Evolutionary conservation across 345 rosid species (phyloP).

Genomic region (Leavenworthia alabamica): DNA sequence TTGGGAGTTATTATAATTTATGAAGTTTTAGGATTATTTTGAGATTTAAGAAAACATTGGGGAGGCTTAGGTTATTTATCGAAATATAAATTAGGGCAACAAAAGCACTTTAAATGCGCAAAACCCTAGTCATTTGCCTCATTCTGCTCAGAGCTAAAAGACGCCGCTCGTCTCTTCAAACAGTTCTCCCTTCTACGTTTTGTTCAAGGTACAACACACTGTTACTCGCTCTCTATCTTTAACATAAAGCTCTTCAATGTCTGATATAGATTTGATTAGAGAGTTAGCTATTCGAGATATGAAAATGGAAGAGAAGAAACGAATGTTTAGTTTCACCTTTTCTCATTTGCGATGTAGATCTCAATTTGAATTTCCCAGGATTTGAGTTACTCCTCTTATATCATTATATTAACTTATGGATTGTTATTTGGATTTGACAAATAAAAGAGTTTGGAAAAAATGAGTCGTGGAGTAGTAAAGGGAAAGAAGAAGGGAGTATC

Average conservation of each 20-base stretch:
- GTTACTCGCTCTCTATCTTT: background rate
- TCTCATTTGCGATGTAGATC: background rate
- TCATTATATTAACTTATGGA: background rate
- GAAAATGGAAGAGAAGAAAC: too few species aligned
- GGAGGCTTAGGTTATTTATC: background rate
- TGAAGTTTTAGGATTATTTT: background rate
- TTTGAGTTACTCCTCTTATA: background rate
- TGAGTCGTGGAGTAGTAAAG: slow-evolving; percentile 36
- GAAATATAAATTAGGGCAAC: slow-evolving; percentile 9
- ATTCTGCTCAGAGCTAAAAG: slow-evolving; percentile 3
- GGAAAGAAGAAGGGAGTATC: slow-evolving; percentile 40
- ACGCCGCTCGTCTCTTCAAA: slow-evolving; percentile 32
- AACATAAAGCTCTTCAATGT: background rate
- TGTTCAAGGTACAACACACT: slow-evolving; percentile 20
- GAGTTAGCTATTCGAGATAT: background rate
- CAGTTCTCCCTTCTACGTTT: slow-evolving; percentile 15
- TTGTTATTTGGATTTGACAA: background rate
- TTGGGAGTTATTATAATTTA: background rate
- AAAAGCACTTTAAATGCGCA: slow-evolving; percentile 12
- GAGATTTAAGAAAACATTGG: background rate
- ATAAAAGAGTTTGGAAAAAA: slow-evolving; percentile 17
- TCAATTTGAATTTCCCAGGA: background rate
- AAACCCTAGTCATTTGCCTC: slow-evolving; percentile 10
- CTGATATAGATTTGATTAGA: background rate
- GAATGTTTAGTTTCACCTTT: too few species aligned